phyloP scores from a whole-genome alignment of 2,329 filamentous ascomycete species.

The Botrytis cinerea region DNA sequence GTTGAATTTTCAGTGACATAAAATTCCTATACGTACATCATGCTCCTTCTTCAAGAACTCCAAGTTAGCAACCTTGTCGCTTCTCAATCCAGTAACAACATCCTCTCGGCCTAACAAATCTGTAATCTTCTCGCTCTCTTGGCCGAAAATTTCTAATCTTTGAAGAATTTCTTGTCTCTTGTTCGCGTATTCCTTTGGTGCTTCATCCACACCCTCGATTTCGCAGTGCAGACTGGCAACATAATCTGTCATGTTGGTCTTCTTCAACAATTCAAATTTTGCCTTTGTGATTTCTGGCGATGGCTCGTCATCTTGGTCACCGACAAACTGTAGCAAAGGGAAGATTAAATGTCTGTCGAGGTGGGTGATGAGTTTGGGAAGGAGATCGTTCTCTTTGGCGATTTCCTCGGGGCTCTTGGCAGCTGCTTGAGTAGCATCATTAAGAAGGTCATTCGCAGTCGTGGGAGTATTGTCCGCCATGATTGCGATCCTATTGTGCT shows the following conservation, averaged over 20 bases:
- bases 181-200: conserved; percentile 82
- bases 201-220: conserved; percentile 74
- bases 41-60: conserved; percentile 97
- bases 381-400: conserved; percentile 56
- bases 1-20: conserved; percentile 15
- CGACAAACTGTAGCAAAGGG: conserved; percentile 90
- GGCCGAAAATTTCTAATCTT: conserved; percentile 78
- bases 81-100: conserved; percentile 86
- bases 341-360: conserved; percentile 97
- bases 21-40: conserved; percentile 58
- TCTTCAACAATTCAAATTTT: conserved; percentile 91
- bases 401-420: conserved; percentile 52
- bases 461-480: conserved; percentile 51
- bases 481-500: conserved; percentile 40
- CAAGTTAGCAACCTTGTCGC: conserved; percentile 98
- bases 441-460: conserved; percentile 28
- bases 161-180: conserved; percentile 88
- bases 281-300: conserved; percentile 74
- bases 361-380: conserved; percentile 85
- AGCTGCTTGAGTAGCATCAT: conserved; percentile 40
- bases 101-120: conserved; percentile 84
- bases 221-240: conserved; percentile 90
- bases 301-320: conserved; percentile 77
- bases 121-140: conserved; percentile 85
- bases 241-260: conserved; percentile 99